Evolutionary conservation across 1,284 basidiomycete species (phyloP), one percentile per base, ranked within the genome.

Genomic region (Boletus smithii): DNA sequence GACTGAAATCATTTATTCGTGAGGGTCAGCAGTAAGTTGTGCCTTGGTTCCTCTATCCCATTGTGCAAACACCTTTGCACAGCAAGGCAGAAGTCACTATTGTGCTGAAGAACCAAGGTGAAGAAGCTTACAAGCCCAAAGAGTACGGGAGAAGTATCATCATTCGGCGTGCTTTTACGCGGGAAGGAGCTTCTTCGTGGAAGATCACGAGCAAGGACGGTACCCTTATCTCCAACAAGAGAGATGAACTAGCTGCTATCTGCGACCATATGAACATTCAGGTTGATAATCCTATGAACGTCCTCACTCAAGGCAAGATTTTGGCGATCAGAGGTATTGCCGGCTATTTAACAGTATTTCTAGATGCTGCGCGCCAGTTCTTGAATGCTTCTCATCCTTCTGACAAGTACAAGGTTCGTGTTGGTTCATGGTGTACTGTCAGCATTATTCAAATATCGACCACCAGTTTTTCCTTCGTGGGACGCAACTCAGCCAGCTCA

Each of bases 261-360:
- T 85, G 86, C 58, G 91, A 97, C 61, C 88, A 94, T 59, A 95
- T 95, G 83, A 91, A 92, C 62, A 93, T 99, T 51, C 91, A 94
- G 61, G 90, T 98, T 50, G 97, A 99, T 65, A 97, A 97, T 60
- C 95, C 95, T 0, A 84, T 98, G 78, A 97, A 94, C 53, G 85
- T 99, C 32, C 75, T 95, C 27, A 95, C 91, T 2, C 94, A 97
- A 75, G 91, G 91, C 77, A 65, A 37, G 60, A 52, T 26, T 35
- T 27, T 16, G 9, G 43, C 20, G 17, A 26, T 16, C 7, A 17
- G 3, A 16, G 26, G 5, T 20, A 13, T 42, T 36, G n/a, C 29
- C 5, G 1, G n/a, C 14, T 18, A 31, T 42, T 46, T 39, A 51
- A 44, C 8, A 17, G 22, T 39, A 14, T 49, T 32, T 33, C 18